Evolutionary conservation across 495 filamentous ascomycete genomes (phyloP), one percentile per base, ranked within the genome.

Genomic region (Neurospora sp.): DNA sequence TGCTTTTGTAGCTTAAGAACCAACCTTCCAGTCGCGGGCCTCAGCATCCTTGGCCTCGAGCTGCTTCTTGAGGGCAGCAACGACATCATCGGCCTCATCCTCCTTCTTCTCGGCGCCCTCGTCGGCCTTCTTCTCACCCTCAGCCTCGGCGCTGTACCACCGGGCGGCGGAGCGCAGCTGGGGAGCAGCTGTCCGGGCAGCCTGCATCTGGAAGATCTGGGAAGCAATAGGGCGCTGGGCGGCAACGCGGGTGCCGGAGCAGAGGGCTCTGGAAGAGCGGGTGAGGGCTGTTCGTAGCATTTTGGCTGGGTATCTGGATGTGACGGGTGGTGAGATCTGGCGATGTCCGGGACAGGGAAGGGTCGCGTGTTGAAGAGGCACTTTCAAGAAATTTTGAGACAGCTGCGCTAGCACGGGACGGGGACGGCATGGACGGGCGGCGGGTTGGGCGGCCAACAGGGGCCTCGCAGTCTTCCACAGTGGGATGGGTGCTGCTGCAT

Each of bases 31-130:
- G 69, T 97, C 93, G 75, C 92, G 83, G 41, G 90, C 87, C 80
- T 98, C 95, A 81, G 90, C 91, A 60, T 92, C 90, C 86, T 95
- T 96, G 70, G 89, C 87, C 81, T 97, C 94, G 10, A 97, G 81
- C 86, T 97, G 90, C 80, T 89, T 87, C 79, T 84, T 85, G 31
- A 88, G 76, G 39, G 85, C 77, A 18, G 83, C 84, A 41, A 81
- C 82, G 18, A 40, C 72, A 66, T 79, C 76, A 11, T 78, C 79
- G 20, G 73, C 75, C 72, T 78, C 74, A 62, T 75, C 76, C 14
- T 77, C 79, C 71, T 76, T 77, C 60, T 80, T 77, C 35, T 35
- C 35, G 35, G 35, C 35, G 37, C 75, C 77, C 70, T 38, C 71
- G 0, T 72, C 42, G 72, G 78, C 77, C 66, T 77, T 77, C 60